These are phyloP conservation scores for Oryza punctata DNA, from an alignment of 176 grass and related monocot species.

Conservation along the genomic window DNA sequence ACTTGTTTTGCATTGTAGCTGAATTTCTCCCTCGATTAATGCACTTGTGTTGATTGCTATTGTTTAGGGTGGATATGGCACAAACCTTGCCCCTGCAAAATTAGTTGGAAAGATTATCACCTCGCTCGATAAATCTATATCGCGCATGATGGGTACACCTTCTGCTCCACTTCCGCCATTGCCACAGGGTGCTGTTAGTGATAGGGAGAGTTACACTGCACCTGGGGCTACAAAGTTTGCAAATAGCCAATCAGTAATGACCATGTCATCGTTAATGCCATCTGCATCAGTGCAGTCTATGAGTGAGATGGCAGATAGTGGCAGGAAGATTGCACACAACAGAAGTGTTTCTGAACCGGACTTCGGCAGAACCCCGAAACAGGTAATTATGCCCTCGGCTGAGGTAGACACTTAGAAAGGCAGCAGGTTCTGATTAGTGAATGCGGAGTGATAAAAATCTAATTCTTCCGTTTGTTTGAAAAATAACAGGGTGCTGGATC, in stretches of 20 bases:
- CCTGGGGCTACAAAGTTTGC: constrained; percentile 62
- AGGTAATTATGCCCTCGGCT: constrained; percentile 45
- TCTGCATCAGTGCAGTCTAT: constrained; percentile 80
- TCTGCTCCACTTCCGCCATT: constrained; percentile 69
- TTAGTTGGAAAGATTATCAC: constrained; percentile 90
- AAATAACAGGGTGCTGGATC: constrained; percentile 56
- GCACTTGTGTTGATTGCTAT: constrained; percentile 7
- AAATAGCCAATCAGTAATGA: constrained; percentile 83
- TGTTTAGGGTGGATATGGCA: constrained; percentile 80
- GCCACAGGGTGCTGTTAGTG: constrained; percentile 55
- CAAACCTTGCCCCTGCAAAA: constrained; percentile 81
- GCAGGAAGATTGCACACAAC: constrained; percentile 68
- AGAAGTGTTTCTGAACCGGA: constrained; percentile 97
- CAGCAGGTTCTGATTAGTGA: constrained; percentile 9
- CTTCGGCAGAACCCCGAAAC: constrained; percentile 84
- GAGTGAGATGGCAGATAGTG: constrained; percentile 60
- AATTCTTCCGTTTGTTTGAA: constrained; percentile 26
- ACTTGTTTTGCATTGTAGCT: constrained; percentile 15
- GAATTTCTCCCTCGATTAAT: background rate
- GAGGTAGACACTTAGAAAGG: constrained; percentile 14
- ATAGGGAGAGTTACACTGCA: constrained; percentile 54
- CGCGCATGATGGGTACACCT: constrained; percentile 91
- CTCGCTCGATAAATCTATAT: constrained; percentile 82
- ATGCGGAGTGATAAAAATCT: constrained; percentile 5
- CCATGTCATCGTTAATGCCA: constrained; percentile 72